Evolutionary conservation across 2,329 filamentous ascomycete genomes (phyloP).

Genomic region (Fusarium sp.): DNA sequence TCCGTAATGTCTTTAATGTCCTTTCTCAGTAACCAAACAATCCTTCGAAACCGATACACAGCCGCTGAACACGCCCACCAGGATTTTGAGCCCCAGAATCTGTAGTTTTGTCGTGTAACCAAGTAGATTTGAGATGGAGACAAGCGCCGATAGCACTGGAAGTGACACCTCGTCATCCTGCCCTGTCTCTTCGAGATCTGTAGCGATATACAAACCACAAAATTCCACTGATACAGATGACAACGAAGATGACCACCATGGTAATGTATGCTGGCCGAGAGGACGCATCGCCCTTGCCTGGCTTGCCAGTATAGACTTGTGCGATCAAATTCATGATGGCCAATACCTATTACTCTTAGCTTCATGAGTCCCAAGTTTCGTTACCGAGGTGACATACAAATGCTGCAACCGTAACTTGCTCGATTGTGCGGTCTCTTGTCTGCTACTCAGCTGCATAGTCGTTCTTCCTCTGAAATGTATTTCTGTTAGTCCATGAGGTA

Average conservation of each 20-base stretch:
- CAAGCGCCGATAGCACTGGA: no score
- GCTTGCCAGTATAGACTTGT: background rate
- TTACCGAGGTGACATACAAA: background rate
- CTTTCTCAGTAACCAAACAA: accelerated
- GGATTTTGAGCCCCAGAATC: no score
- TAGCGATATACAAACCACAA: background rate
- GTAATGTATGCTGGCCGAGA: background rate
- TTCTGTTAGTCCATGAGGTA: background rate
- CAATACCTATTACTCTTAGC: background rate
- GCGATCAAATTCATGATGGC: background rate
- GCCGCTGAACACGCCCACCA: background rate
- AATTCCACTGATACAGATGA: accelerated
- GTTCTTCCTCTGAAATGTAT: background rate
- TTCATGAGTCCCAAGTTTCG: accelerated
- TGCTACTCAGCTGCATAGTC: background rate
- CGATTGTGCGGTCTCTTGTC: background rate
- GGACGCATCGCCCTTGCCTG: accelerated
- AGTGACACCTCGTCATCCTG: background rate
- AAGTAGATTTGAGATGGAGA: no score
- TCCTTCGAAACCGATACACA: background rate
- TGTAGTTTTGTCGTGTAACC: no score
- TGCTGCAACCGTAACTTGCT: background rate
- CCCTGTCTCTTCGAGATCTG: accelerated
- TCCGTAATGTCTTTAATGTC: accelerated
- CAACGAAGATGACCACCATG: accelerated